A percentile compares a stretch with the other conserved stretches of the same genome.
Evolutionary conservation across 1,284 basidiomycete species (phyloP).

Genomic region (Trichosporon ovoides): DNA sequence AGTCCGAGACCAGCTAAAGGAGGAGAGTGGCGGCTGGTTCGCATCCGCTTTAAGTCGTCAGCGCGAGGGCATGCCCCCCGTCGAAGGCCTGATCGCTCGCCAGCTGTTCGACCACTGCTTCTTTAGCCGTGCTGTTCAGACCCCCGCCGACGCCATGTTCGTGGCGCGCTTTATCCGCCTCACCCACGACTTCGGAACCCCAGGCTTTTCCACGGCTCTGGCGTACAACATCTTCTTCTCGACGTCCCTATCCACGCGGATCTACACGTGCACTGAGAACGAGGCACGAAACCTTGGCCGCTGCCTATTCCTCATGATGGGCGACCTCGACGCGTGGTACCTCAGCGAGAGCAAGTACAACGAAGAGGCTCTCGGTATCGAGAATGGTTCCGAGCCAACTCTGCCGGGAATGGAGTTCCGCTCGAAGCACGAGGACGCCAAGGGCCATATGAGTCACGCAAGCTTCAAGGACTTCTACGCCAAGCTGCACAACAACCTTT

Average conservation of each 20-base stretch:
- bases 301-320: conserved; percentile 72
- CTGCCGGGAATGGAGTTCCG: conserved; percentile 55
- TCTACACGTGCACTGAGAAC: conserved; percentile 91
- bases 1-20: conserved; percentile 58
- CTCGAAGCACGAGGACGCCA: conserved; percentile 49
- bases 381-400: conserved; percentile 27
- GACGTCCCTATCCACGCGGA: conserved; percentile 72
- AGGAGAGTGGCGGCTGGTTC: conserved; percentile 91
- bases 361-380: conserved; percentile 49
- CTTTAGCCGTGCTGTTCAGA: conserved; percentile 82
- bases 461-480: conserved; percentile 65
- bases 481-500: conserved; percentile 76
- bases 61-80: conserved; percentile 1
- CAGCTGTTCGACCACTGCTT: conserved; percentile 71
- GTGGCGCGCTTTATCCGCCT: conserved; percentile 86
- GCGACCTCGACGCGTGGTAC: conserved; percentile 72
- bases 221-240: conserved; percentile 84
- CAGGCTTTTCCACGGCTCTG: conserved; percentile 77
- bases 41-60: conserved; percentile 49
- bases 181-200: conserved; percentile 77
- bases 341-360: conserved; percentile 56
- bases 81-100: not conserved
- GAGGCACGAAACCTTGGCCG: conserved; percentile 93
- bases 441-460: conserved; percentile 58
- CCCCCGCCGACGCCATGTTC: conserved; percentile 93